phyloP scores from a whole-genome alignment of 2,329 filamentous ascomycete species.

The Penicillium sp. region DNA sequence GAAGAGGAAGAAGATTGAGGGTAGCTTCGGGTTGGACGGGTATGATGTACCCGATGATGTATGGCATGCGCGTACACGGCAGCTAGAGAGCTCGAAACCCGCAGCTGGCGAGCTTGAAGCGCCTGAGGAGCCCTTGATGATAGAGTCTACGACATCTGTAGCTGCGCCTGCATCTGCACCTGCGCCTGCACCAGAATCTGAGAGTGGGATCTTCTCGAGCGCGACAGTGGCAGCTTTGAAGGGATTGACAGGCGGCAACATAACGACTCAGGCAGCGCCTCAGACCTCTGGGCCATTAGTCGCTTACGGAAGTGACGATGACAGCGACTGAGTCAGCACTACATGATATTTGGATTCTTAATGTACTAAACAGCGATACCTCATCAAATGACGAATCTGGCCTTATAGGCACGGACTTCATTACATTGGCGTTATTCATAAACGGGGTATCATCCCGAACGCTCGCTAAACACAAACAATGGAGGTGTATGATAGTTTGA shows the following conservation, averaged over 20 bases:
- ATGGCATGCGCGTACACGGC: conserved; percentile 79
- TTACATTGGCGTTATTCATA: conserved; percentile 19
- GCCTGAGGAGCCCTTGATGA: conserved; percentile 44
- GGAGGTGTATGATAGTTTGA: neutral
- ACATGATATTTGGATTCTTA: conserved; percentile 14
- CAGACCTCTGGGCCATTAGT: conserved; percentile 63
- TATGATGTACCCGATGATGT: conserved; percentile 94
- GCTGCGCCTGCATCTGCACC: conserved; percentile 22
- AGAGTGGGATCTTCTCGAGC: conserved; percentile 71
- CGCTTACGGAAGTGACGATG: conserved; percentile 85
- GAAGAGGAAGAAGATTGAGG: conserved; percentile 87
- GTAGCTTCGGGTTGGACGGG: conserved; percentile 80
- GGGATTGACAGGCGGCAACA: conserved; percentile 46
- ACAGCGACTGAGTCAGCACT: conserved; percentile 55
- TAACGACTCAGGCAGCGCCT: conserved; percentile 46
- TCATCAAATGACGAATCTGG: conserved; percentile 15
- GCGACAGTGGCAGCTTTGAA: conserved; percentile 79
- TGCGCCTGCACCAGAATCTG: conserved; percentile 27
- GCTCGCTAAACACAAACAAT: conserved; percentile 13
- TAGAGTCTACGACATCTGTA: conserved; percentile 46
- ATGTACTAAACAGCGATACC: conserved; percentile 37
- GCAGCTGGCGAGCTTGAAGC: conserved; percentile 58
- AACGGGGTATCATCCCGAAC: conserved; percentile 18
- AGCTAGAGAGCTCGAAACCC: conserved; percentile 62
- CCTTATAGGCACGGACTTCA: conserved; percentile 6